Conservation (phyloP, 2,329 filamentous ascomycete species). For the Pseudocercospora ulei region DNA sequence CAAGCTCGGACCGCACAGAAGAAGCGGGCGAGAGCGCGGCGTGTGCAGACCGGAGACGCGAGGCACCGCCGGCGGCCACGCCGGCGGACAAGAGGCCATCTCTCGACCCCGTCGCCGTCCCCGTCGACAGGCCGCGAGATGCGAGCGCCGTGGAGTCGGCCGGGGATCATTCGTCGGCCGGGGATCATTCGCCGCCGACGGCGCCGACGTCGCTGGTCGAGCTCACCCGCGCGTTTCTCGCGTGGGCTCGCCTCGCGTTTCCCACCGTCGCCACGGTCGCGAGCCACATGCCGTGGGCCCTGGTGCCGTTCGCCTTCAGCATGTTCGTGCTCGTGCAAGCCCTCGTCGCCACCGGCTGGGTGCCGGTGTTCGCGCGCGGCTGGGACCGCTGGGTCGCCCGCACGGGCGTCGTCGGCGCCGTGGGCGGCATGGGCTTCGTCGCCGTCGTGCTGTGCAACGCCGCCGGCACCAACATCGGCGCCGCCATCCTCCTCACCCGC, state of each 20-base stretch:
- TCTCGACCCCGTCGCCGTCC: neutral
- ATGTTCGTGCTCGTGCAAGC: slow-evolving; percentile 69
- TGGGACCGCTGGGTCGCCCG: slow-evolving; percentile 64
- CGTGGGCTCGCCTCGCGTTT: slow-evolving; percentile 60
- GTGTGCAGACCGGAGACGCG: neutral
- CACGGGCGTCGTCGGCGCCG: slow-evolving; percentile 58
- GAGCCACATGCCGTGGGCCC: slow-evolving; percentile 55
- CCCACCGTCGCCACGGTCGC: slow-evolving; percentile 58
- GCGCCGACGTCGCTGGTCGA: slow-evolving; percentile 1
- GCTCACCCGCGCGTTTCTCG: slow-evolving; percentile 32
- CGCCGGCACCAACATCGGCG: slow-evolving; percentile 67
- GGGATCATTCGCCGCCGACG: too few species aligned
- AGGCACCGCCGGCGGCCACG: neutral
- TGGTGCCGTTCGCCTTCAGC: slow-evolving; percentile 60
- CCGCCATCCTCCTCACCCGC: slow-evolving; percentile 61
- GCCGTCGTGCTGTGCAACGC: slow-evolving; percentile 64
- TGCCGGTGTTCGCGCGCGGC: slow-evolving; percentile 60
- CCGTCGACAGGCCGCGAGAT: neutral
- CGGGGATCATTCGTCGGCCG: too few species aligned
- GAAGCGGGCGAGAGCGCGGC: neutral
- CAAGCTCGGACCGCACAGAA: neutral
- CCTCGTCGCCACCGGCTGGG: slow-evolving; percentile 64
- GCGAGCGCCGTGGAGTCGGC: neutral
- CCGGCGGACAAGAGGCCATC: neutral
- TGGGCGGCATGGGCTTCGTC: slow-evolving; percentile 64